Base-by-base conservation (phyloP, 345 rosid genomes). In the Citrus maxima region DNA sequence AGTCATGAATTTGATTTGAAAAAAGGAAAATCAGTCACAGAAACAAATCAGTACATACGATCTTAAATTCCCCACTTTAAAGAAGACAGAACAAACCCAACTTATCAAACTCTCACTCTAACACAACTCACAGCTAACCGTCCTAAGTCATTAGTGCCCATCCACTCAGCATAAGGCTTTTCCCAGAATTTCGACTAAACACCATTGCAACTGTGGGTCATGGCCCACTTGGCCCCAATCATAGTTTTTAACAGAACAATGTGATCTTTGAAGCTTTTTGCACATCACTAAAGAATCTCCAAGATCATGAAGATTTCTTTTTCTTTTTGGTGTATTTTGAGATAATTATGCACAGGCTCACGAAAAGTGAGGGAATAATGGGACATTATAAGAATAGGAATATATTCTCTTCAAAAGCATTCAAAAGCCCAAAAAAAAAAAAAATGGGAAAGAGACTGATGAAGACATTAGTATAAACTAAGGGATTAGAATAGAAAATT, bases 141-240 rank as follows among this genome's bases (percentile, higher is more conserved):
- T 87, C 84, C 87, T 90, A 84, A 96, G 77, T 77, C 90, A 72
- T 93, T 93, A 71, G 92, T 85, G 24, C 93, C 90, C 86, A 89
- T 87, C 92, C 92, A 72, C 78, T 89, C 95, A 7, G 92, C 98
- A 82, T 89, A 94, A 2, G 91, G 95, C 83, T 71, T 85, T 2
- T 87, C 82, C 4, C 88, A 0, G 86, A 91, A 81, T 91, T 94
- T 76, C 86, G 82, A 30, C 90, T 84, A 66, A 79, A 83, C 10
- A 94, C 87, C 78, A 82, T 88, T 13, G 88, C 93, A 30, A 90
- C 95, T 70, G 82, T 12, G 93, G 89, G 30, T 88, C 93, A 62
- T 49, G 38, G 46, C 97, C 99, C n/a, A 61, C 34, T 77, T 81
- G 80, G 3, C 98, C 99, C 98, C 98, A 94, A 51, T 89, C 93